phyloP scores from a whole-genome alignment of 169 alveolate genomes.

The Plasmodium relictum region DNA sequence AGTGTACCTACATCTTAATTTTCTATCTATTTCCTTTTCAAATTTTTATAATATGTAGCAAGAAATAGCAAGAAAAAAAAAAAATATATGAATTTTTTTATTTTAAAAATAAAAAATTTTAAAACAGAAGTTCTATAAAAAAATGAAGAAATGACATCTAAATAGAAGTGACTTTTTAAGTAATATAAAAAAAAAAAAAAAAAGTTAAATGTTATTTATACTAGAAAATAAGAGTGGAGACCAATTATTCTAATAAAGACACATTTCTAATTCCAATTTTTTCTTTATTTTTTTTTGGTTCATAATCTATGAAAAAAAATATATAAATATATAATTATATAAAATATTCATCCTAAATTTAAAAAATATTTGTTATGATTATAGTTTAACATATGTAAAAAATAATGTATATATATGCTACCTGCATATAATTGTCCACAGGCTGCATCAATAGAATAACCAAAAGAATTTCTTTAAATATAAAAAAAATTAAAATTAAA shows the following conservation, averaged over 20 bases:
- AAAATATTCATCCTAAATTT: background rate
- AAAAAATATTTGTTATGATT: background rate
- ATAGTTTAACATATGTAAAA: background rate
- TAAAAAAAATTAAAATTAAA: background rate
- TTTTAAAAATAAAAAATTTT: no score
- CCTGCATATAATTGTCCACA: slow-evolving; percentile 90
- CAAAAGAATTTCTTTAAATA: slow-evolving; percentile 84
- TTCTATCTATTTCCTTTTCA: background rate
- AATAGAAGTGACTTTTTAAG: no score
- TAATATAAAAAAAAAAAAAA: background rate
- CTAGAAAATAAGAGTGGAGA: no score
- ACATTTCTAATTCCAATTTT: slow-evolving; percentile 4
- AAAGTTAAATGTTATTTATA: background rate
- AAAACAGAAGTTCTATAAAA: no score
- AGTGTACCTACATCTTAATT: slow-evolving; percentile 3
- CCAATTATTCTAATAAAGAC: slow-evolving; percentile 35
- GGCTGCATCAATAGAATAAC: slow-evolving; percentile 89
- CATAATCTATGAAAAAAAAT: slow-evolving; percentile 36
- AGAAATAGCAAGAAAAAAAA: no score
- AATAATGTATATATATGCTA: background rate
- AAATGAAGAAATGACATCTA: no score
- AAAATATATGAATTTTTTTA: no score
- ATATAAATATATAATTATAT: background rate
- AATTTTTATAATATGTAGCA: background rate
- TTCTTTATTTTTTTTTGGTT: slow-evolving; percentile 60